Evolutionary conservation across 768 basidiomycete genomes (phyloP).

Genomic region (Rhizopogon vinicolor): DNA sequence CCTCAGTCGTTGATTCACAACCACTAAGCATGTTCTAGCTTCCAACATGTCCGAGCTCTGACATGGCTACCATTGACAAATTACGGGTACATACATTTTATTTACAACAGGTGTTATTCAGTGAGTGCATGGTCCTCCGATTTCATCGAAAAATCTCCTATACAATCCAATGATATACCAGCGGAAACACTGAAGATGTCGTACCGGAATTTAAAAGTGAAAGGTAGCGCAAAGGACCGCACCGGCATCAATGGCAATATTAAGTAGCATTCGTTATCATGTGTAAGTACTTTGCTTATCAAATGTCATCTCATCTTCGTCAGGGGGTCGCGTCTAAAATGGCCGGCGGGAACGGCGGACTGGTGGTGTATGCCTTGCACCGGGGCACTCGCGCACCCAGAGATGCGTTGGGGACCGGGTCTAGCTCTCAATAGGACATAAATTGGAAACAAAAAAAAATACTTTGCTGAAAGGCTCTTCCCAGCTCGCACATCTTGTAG

Average conservation of each 20-base stretch:
- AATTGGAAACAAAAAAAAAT: no score
- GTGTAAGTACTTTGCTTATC: no score
- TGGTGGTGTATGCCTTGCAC: no score
- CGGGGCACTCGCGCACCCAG: no score
- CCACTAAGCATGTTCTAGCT: no score
- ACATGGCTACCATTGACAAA: slow-evolving; percentile 50
- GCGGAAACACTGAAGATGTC: slow-evolving; percentile 58
- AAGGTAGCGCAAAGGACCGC: slow-evolving; percentile 40
- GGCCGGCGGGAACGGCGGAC: no score
- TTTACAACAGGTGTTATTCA: slow-evolving; percentile 1
- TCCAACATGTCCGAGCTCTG: slow-evolving; percentile 37
- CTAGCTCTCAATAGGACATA: no score
- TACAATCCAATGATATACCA: slow-evolving; percentile 58
- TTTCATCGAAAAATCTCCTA: slow-evolving; percentile 61
- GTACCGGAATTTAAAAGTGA: slow-evolving; percentile 39
- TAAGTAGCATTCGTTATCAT: slow-evolving; percentile 29
- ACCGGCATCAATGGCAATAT: slow-evolving; percentile 65
- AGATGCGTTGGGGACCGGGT: no score
- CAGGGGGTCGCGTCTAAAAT: no score
- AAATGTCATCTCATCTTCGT: no score
- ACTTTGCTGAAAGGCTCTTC: slow-evolving; percentile 2
- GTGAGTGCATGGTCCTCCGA: slow-evolving; percentile 26
- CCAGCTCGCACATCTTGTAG: slow-evolving; percentile 57
- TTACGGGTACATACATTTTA: slow-evolving; percentile 38
- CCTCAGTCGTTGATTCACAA: no score